These are phyloP conservation scores for Mycena filopes DNA, from an alignment of 768 basidiomycete genomes.

Conservation along the genomic window DNA sequence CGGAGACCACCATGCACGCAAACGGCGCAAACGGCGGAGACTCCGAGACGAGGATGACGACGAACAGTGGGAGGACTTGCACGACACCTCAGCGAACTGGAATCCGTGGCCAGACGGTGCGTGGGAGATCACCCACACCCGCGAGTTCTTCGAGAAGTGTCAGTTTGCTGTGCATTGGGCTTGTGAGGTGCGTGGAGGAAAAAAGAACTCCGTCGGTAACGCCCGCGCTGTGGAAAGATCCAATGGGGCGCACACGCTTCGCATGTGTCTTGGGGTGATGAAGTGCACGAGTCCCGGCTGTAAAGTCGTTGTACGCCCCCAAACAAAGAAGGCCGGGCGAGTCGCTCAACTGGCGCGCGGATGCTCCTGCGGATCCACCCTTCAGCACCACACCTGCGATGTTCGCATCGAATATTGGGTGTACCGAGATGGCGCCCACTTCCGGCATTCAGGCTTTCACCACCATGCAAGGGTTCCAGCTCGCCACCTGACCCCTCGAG, in stretches of 20 bases:
- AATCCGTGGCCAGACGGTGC: conserved; percentile 38
- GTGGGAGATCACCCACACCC: conserved; percentile 26
- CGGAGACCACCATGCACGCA: no score
- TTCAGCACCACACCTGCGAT: conserved; percentile 12
- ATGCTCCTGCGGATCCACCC: conserved; percentile 10
- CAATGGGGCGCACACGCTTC: conserved; percentile 29
- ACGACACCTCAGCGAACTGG: conserved; percentile 22
- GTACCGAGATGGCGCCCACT: conserved; percentile 11
- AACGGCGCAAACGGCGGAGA: no score
- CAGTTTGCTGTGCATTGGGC: conserved; percentile 37
- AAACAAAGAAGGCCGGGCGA: conserved; percentile 12
- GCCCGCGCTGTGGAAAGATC: conserved; percentile 10
- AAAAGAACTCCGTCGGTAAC: conserved; percentile 22
- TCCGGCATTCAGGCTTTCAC: conserved; percentile 18
- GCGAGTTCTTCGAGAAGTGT: conserved; percentile 18
- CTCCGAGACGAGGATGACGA: no score
- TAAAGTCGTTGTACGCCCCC: conserved; percentile 32
- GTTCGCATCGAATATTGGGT: conserved; percentile 20
- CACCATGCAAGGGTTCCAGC: conserved; percentile 13
- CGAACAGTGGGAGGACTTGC: conserved; percentile 8
- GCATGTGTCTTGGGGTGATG: conserved; percentile 35
- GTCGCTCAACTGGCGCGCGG: background rate
- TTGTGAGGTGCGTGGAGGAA: conserved; percentile 24
- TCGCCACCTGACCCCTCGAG: conserved; percentile 1
- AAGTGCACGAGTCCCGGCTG: conserved; percentile 33